Evolutionary conservation across 495 filamentous ascomycete species (phyloP).

Genomic region (Hyaloscypha bicolor): DNA sequence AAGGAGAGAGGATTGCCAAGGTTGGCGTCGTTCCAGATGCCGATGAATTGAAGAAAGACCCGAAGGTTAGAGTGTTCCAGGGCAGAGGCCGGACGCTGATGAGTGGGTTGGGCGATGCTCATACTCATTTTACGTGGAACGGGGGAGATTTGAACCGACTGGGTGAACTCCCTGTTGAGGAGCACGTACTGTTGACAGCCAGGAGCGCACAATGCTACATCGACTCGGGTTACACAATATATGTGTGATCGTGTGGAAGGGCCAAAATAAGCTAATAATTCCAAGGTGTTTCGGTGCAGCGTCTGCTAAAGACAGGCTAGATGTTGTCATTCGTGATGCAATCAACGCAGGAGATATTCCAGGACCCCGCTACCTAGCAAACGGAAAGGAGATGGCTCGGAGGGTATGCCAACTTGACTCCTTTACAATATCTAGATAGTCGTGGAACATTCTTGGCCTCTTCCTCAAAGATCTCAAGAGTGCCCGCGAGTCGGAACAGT

Average conservation of each 20-base stretch:
- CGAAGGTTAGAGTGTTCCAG: slow-evolving; percentile 41
- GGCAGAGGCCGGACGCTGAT: slow-evolving; percentile 49
- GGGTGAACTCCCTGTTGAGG: slow-evolving; percentile 46
- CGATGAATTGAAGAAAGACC: slow-evolving; percentile 37
- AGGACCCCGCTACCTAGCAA: slow-evolving; percentile 51
- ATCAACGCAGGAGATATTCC: slow-evolving; percentile 58
- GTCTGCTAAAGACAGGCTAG: slow-evolving; percentile 50
- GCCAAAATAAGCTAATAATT: neutral
- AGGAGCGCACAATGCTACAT: slow-evolving; percentile 46
- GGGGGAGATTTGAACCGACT: slow-evolving; percentile 42
- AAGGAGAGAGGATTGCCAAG: slow-evolving; percentile 42
- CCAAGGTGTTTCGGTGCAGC: slow-evolving; percentile 50
- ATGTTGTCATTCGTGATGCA: slow-evolving; percentile 53
- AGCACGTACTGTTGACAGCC: slow-evolving; percentile 50
- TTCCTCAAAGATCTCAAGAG: too few relatives aligned
- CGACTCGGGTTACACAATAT: slow-evolving; percentile 50
- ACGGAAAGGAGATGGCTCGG: slow-evolving; percentile 51
- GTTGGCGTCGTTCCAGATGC: slow-evolving; percentile 45
- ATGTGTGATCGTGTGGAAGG: neutral
- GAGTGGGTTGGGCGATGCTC: slow-evolving; percentile 50
- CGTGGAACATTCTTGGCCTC: too few relatives aligned
- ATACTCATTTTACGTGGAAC: slow-evolving; percentile 54
- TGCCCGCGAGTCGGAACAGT: too few relatives aligned
- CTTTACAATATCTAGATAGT: too few relatives aligned
- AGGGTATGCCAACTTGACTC: too few relatives aligned